Percentiles rank a stretch among this genome's conserved stretches.
phyloP scores from a whole-genome alignment of 352 stramenopile species.

The Phytophthora podocarpi region DNA sequence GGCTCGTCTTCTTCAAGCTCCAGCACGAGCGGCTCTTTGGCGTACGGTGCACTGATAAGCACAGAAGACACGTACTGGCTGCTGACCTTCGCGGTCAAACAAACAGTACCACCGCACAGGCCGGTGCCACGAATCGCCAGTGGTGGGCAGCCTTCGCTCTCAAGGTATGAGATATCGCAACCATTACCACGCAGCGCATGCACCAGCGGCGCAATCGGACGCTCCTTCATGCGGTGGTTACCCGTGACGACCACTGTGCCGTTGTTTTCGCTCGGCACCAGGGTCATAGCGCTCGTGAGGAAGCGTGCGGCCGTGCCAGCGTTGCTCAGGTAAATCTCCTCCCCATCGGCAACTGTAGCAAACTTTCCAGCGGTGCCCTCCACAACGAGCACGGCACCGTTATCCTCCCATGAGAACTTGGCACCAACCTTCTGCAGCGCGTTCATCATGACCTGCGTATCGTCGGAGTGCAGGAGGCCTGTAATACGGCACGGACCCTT shows the following conservation, averaged over 20 bases:
- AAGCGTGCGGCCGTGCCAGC: constrained; percentile 95
- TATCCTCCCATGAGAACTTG: constrained; percentile 81
- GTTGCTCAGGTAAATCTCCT: constrained; percentile 88
- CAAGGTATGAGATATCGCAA: constrained; percentile 72
- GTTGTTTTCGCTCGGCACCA: constrained; percentile 48
- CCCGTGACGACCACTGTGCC: constrained; percentile 88
- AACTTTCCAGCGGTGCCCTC: constrained; percentile 80
- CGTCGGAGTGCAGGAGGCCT: constrained; percentile 96
- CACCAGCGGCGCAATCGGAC: constrained; percentile 95
- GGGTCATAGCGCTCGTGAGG: constrained; percentile 91
- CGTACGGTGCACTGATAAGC: constrained; percentile 94
- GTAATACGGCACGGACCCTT: constrained; percentile 79
- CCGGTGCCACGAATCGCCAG: constrained; percentile 78
- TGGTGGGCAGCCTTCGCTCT: constrained; percentile 72
- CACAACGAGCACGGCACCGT: constrained; percentile 74
- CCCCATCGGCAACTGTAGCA: constrained; percentile 41
- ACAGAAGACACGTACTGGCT: constrained; percentile 97
- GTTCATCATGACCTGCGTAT: constrained; percentile 98
- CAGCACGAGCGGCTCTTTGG: constrained; percentile 76
- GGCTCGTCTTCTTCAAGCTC: constrained; percentile 96
- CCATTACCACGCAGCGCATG: constrained; percentile 93
- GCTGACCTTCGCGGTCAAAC: constrained; percentile 93
- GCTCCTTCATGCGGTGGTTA: constrained; percentile 96
- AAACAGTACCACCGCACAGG: constrained; percentile 72
- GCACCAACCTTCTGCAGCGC: constrained; percentile 93